phyloP scores from a whole-genome alignment of 129 eudicot species.

The Flaveria linearis region DNA sequence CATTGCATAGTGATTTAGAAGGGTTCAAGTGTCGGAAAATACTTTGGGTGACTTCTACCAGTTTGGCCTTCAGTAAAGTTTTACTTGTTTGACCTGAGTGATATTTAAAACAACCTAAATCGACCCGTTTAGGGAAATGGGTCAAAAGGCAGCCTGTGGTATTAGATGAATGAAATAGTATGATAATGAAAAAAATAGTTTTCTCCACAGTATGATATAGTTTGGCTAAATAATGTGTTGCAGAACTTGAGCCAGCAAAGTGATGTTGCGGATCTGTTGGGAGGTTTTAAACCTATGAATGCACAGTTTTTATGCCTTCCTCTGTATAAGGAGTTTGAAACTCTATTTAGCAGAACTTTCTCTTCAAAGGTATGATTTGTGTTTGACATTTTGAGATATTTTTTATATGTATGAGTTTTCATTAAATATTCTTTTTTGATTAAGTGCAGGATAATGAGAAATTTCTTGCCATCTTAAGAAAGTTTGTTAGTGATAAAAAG shows the following conservation, averaged over 20 bases:
- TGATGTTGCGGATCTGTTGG: slow-evolving; percentile 86
- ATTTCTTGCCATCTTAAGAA: slow-evolving; percentile 49
- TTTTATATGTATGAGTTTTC: background rate
- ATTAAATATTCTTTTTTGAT: slow-evolving; percentile 4
- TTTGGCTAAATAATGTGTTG: slow-evolving; percentile 23
- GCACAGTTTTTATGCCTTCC: slow-evolving; percentile 74
- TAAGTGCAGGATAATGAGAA: slow-evolving; percentile 49
- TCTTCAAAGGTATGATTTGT: slow-evolving; percentile 54
- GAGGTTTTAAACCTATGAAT: slow-evolving; percentile 86
- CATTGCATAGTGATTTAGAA: background rate
- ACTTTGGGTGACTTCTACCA: slow-evolving; percentile 4
- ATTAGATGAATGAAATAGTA: background rate
- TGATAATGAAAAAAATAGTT: slow-evolving; percentile 11
- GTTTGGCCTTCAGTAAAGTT: background rate
- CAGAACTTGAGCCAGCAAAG: slow-evolving; percentile 99
- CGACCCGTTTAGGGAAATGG: slow-evolving; percentile 1
- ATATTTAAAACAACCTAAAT: background rate
- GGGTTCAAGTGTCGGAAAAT: slow-evolving; percentile 1
- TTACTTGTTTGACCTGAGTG: background rate
- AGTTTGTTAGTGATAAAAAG: slow-evolving; percentile 50
- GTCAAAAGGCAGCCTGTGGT: background rate
- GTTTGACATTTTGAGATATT: background rate
- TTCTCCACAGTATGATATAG: background rate
- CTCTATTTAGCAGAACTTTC: slow-evolving; percentile 55
- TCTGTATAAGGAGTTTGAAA: slow-evolving; percentile 74